Conservation (phyloP, 352 stramenopile species). For the Aphanomyces invadans region DNA sequence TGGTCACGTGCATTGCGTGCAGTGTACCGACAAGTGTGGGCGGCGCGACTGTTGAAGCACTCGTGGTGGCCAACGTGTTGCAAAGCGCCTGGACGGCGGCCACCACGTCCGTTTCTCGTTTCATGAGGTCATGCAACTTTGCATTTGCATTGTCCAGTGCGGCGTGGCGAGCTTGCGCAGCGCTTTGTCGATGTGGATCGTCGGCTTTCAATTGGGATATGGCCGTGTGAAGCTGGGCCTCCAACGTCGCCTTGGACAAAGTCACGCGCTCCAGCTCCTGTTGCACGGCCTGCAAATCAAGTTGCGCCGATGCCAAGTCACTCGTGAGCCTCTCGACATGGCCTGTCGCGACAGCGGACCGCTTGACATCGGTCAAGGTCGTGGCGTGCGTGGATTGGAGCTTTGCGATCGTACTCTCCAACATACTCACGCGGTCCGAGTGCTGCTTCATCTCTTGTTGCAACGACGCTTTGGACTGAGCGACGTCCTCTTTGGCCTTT, state of each 20-base stretch:
- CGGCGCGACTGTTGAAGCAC: neutral
- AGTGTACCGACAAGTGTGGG: neutral
- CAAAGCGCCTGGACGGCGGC: neutral
- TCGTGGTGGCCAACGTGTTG: neutral
- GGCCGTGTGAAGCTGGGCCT: neutral
- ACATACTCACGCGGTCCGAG: neutral
- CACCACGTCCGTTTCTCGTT: neutral
- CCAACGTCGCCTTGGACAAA: neutral
- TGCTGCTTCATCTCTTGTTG: neutral
- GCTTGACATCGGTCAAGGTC: neutral
- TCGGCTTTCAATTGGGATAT: neutral
- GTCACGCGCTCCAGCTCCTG: neutral
- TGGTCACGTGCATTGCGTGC: neutral
- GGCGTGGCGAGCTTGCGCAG: neutral
- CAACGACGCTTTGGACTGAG: neutral
- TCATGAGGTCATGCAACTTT: neutral
- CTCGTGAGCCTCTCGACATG: neutral
- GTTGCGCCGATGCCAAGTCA: neutral
- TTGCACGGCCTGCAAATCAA: neutral
- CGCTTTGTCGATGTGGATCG: neutral
- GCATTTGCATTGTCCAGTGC: neutral
- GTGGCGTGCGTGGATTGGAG: neutral
- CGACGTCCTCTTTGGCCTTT: neutral
- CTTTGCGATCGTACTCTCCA: neutral
- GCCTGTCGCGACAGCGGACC: neutral